Conservation (phyloP, 805 yeast species). For the Metschnikowia similis region DNA sequence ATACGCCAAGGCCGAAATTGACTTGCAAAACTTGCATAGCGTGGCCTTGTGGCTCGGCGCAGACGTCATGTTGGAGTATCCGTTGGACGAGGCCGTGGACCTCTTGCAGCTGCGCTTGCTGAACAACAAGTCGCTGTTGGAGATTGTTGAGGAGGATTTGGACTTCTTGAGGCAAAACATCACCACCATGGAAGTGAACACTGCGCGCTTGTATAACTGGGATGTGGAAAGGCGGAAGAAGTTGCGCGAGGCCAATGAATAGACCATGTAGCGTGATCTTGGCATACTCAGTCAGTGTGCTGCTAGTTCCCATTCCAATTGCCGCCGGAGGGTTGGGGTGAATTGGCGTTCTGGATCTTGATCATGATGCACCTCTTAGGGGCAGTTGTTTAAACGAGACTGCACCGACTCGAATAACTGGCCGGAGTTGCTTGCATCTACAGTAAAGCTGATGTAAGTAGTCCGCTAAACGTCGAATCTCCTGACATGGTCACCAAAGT, state of each 20-base stretch:
- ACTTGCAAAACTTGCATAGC: constrained; percentile 46
- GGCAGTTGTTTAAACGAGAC: too few species aligned
- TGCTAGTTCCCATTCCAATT: too few species aligned
- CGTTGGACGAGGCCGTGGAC: constrained; percentile 79
- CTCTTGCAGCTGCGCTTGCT: constrained; percentile 59
- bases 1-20: constrained; percentile 75
- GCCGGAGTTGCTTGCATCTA: too few species aligned
- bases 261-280: constrained; percentile 12
- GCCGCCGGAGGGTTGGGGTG: too few species aligned
- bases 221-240: constrained; percentile 72
- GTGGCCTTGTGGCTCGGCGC: constrained; percentile 98
- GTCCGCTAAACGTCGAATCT: too few species aligned
- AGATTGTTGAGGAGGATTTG: constrained; percentile 72
- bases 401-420: too few species aligned
- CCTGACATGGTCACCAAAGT: too few species aligned
- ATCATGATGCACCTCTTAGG: too few species aligned
- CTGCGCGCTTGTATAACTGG: constrained; percentile 89
- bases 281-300: too few species aligned
- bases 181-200: constrained; percentile 96
- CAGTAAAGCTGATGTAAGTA: too few species aligned
- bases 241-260: constrained; percentile 25
- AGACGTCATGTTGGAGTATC: constrained; percentile 93
- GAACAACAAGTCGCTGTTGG: constrained; percentile 56
- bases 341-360: too few species aligned
- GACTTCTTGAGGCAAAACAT: constrained; percentile 83